Evolutionary conservation across 148 eudicot species (phyloP), one percentile per base, ranked within the genome.

Genomic region (Rhododendron ferrugineum): DNA sequence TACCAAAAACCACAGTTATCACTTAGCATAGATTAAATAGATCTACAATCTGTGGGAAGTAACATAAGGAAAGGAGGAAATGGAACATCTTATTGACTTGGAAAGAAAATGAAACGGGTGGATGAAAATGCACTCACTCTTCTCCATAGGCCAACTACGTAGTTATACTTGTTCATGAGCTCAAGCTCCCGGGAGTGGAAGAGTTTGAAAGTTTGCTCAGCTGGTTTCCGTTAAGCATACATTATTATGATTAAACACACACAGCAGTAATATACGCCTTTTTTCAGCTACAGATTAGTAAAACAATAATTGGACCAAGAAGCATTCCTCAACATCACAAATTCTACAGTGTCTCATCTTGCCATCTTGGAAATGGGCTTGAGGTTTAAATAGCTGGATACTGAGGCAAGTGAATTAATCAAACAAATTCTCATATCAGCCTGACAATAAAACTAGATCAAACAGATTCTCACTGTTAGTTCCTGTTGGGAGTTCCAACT

Each of bases 131-230:
- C 37, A 93, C 99, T 93, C 89, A 96, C 99, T 88, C 98, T 92
- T 93, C 90, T 93, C 99, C 98, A 94, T 42, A 91, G 90, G 88
- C 93, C 89, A 89, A 96, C 93, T 74, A 93, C 97, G 85, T 88
- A 89, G 83, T 96, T 95, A 80, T 96, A 93, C 88, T 93, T 93
- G 91, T 89, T 93, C 85, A 92, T 90, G 72, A 96, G 89, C 58
- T 96, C 95, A 32, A 88, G 91, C 90, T 96, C 99, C 87, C 89
- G 92, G 87, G 95, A 86, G 54, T 87, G 93, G 86, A 96, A 96
- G 52, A 89, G 86, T 88, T 92, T 96, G 87, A 92, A 96, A 80
- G 97, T 95, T 85, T 93, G 93, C 88, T 93, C 93, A 87, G 93
- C 99, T 96, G 87, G 44, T 87, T 84, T 81, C 78, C 37, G 91